Base-by-base conservation (phyloP, 1,139 yeast species). In the Lodderomyces parapsilosis region DNA sequence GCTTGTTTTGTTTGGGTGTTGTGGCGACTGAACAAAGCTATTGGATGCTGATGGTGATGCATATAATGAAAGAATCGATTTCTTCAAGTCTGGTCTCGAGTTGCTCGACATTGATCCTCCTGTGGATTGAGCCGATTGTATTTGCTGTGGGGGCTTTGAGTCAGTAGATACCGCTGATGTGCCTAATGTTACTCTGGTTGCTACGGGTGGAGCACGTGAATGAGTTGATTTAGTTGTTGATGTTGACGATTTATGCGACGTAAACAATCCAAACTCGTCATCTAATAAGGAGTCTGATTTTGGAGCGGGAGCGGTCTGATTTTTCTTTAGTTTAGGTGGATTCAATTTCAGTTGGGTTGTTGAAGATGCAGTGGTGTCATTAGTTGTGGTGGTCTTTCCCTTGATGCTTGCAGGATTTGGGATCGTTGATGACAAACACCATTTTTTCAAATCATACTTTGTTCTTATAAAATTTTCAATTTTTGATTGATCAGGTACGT, bases 391-490 rank as follows among this genome's bases (percentile, higher is more conserved):
- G 19, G 51, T 20, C 24, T 37, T 31, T 8, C 35, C 47, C 27
- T 45, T 46, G 13, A 72, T 54, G 1, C 78, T 60, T 50, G 74
- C 61, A 2, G 90, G 88, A 52, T 83, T 82, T 4, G 91, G 91
- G 17, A 80, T 60, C 5, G 58, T 59, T 4, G 73, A 49, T 19
- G 78, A 64, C 15, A 67, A 60, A 11, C 76, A 82, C 99, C 99
- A 93, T 59, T 91, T 86, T 65, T 84, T 88, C 66, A 86, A 60
- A 53, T 89, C 98, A 59, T 93, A 93, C 63, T 93, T 93, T 6
- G 96, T 90, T 50, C 93, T 75, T 50, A 93, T 89, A 63, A 89
- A 93, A 62, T 86, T 89, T 52, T 86, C 95, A 53, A 93, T 81
- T 64, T 90, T 89, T 61, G 86, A 79, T 48, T 83, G 90, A 59